A percentile compares a stretch with the other conserved stretches of the same genome.
These are phyloP conservation scores for Amanita polypyramis DNA, from an alignment of 768 basidiomycete species.

Conservation along the genomic window DNA sequence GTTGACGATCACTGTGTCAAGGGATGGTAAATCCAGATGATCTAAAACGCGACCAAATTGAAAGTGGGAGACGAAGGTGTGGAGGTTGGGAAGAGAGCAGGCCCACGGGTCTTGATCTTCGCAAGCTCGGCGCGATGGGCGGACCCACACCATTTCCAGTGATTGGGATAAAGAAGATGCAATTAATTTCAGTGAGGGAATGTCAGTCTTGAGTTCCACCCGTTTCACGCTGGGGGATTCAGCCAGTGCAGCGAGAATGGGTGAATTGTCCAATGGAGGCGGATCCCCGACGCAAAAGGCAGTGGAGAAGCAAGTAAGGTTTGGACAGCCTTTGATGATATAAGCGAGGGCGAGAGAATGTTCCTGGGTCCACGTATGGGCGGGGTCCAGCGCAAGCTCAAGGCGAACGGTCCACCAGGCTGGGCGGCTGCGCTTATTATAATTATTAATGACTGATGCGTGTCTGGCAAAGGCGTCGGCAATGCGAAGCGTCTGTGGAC, in stretches of 20 bases:
- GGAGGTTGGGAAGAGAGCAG: conserved; percentile 14
- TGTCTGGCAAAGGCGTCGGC: conserved; percentile 9
- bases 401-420: conserved; percentile 16
- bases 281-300: conserved; percentile 12
- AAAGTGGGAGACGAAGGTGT: conserved; percentile 12
- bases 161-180: conserved; percentile 6
- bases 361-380: conserved; percentile 12
- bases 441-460: not conserved
- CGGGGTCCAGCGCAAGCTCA: conserved; percentile 16
- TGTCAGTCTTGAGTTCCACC: conserved; percentile 14
- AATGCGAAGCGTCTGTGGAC: conserved; percentile 13
- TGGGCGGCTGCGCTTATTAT: not conserved
- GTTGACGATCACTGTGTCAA: not conserved
- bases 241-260: conserved; percentile 7
- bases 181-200: conserved; percentile 8
- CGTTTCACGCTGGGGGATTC: conserved; percentile 12
- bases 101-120: conserved; percentile 1
- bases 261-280: conserved; percentile 5
- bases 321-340: conserved; percentile 15
- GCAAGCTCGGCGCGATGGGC: conserved; percentile 8
- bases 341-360: conserved; percentile 14
- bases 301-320: conserved; percentile 17
- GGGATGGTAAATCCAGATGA: conserved; percentile 11
- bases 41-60: not conserved
- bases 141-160: conserved; percentile 16